Percentiles rank a stretch among this genome's conserved stretches.
Evolutionary conservation across 495 filamentous ascomycete genomes (phyloP).

Genomic region (Cercophora samala): DNA sequence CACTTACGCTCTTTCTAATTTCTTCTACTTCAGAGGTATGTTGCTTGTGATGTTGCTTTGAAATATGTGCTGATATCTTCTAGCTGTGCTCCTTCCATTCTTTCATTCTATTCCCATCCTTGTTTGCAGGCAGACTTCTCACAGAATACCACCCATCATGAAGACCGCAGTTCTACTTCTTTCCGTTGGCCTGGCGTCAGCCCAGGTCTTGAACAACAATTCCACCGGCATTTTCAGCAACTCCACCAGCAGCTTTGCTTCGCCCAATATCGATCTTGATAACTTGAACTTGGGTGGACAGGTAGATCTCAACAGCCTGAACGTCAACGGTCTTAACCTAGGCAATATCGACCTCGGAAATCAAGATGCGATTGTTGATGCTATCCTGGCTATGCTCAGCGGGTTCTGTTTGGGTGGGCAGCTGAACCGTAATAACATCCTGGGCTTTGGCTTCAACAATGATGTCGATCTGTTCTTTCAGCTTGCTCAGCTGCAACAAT

Average conservation of each 20-base stretch:
- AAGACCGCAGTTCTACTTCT: conserved; percentile 29
- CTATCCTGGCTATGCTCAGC: conserved; percentile 33
- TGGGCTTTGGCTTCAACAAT: conserved; percentile 32
- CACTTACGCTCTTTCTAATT: conserved; percentile 1
- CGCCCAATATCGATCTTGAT: background rate
- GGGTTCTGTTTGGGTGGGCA: conserved; percentile 38
- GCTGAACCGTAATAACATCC: conserved; percentile 32
- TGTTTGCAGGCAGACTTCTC: conserved; percentile 13
- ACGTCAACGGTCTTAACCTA: conserved; percentile 39
- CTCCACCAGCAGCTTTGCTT: conserved; percentile 6
- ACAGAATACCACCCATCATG: conserved; percentile 21
- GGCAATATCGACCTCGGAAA: conserved; percentile 46
- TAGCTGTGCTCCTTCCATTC: conserved; percentile 9
- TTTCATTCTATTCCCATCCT: background rate
- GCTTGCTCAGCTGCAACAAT: conserved; percentile 41
- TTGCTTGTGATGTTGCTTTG: background rate
- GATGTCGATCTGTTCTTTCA: conserved; percentile 42
- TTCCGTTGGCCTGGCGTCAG: conserved; percentile 34
- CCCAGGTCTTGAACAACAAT: conserved; percentile 16
- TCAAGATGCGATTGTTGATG: conserved; percentile 31
- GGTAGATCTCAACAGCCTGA: conserved; percentile 21
- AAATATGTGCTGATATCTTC: background rate
- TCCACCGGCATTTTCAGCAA: conserved; percentile 7
- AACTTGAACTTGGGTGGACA: background rate
- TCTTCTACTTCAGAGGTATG: background rate